These are phyloP conservation scores for Galeopsis tetrahit DNA, from an alignment of 257 asterid genomes.

Conservation along the genomic window DNA sequence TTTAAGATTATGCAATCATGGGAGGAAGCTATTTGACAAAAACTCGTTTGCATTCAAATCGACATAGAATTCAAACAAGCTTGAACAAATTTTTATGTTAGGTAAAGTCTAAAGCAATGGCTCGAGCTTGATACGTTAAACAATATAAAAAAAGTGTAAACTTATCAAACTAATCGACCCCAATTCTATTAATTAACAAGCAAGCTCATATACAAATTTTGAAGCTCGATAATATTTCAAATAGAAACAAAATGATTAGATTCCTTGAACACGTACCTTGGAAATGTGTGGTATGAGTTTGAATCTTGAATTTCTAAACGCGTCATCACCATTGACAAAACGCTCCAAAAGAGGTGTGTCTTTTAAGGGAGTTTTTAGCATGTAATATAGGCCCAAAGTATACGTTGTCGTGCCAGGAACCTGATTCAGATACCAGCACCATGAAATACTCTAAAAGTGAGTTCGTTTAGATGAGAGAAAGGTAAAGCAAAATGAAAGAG, in stretches of 20 bases:
- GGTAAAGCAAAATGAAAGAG: background rate
- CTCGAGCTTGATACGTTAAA: background rate
- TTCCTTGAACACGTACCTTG: conserved; percentile 41
- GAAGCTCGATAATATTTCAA: background rate
- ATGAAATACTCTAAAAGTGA: conserved; percentile 16
- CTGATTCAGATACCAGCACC: conserved; percentile 39
- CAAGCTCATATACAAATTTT: background rate
- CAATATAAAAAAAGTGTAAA: background rate
- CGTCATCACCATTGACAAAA: conserved; percentile 81
- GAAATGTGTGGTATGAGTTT: conserved; percentile 89
- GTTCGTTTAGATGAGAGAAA: background rate
- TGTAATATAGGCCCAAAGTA: conserved; percentile 70
- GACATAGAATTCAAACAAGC: background rate
- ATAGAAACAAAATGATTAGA: background rate
- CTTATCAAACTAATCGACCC: background rate
- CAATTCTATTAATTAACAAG: background rate
- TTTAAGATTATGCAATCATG: background rate
- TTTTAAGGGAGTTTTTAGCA: conserved; percentile 64
- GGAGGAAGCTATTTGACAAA: background rate
- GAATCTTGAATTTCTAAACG: conserved; percentile 81
- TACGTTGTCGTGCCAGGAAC: conserved; percentile 70
- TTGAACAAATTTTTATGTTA: background rate
- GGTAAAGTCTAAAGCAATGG: background rate
- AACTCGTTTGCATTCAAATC: background rate
- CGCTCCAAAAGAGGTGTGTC: conserved; percentile 73